These are phyloP conservation scores for Backusella circina DNA, from an alignment of 192 early-diverging fungal species.

Conservation along the genomic window DNA sequence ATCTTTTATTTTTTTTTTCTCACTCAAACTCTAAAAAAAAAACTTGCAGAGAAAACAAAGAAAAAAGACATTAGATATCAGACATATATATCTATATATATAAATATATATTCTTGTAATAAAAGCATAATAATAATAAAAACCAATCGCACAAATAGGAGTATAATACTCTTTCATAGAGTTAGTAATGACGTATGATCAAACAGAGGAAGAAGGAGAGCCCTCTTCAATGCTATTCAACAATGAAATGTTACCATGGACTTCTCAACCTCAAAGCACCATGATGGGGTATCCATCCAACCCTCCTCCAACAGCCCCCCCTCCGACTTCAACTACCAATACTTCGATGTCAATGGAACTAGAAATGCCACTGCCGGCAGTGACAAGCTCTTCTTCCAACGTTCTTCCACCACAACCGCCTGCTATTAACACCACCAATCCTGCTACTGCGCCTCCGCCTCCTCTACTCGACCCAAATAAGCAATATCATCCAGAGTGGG, in stretches of 20 bases:
- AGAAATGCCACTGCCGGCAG: constrained; percentile 6
- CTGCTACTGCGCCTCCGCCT: neutral
- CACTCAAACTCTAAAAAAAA: neutral
- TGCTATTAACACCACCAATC: constrained; percentile 4
- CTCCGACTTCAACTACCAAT: neutral
- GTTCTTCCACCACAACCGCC: neutral
- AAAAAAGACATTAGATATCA: neutral
- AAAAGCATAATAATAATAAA: neutral
- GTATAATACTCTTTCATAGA: neutral
- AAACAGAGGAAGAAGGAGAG: neutral
- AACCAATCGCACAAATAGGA: neutral
- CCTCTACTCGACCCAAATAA: constrained; percentile 18
- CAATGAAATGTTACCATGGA: constrained; percentile 9
- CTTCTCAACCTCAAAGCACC: neutral
- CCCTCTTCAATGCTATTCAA: neutral
- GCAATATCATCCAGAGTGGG: constrained; percentile 36
- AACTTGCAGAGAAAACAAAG: neutral
- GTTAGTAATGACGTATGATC: constrained; percentile 9
- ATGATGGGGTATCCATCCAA: neutral
- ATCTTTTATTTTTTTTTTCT: neutral
- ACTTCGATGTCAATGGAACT: neutral
- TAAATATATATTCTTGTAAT: neutral
- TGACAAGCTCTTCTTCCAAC: neutral
- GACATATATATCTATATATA: neutral
- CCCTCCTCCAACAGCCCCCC: neutral